phyloP scores from a whole-genome alignment of 1,284 basidiomycete genomes.

The Puccinia horiana region DNA sequence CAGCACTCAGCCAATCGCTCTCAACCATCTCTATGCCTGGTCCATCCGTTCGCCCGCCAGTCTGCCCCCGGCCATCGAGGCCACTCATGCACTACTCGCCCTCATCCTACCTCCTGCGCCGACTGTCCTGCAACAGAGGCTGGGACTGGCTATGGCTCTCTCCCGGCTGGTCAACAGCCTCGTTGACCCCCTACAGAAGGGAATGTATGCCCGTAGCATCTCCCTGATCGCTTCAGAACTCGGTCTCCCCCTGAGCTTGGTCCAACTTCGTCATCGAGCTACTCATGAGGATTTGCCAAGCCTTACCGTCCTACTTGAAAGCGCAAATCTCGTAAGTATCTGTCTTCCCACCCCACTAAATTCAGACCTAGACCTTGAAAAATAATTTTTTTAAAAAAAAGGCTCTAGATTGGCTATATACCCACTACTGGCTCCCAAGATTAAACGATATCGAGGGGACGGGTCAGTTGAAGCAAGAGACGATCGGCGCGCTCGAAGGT shows the following conservation, averaged over 20 bases:
- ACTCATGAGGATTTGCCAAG: conserved; percentile 95
- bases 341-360: neutral
- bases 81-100: conserved; percentile 69
- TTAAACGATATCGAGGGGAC: neutral
- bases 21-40: conserved; percentile 36
- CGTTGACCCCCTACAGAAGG: conserved; percentile 88
- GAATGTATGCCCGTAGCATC: conserved; percentile 79
- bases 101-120: conserved; percentile 63
- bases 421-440: conserved; percentile 26
- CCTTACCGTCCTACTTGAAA: conserved; percentile 74
- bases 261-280: conserved; percentile 90
- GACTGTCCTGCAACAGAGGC: conserved; percentile 50
- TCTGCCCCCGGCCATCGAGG: conserved; percentile 73
- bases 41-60: conserved; percentile 63
- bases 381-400: neutral
- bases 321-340: conserved; percentile 61
- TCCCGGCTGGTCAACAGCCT: conserved; percentile 72
- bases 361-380: neutral
- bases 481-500: neutral
- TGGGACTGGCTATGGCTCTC: conserved; percentile 70
- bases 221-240: conserved; percentile 81
- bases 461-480: conserved; percentile 1
- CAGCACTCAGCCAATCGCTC: neutral
- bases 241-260: conserved; percentile 81
- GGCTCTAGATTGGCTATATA: conserved; percentile 44